A percentile compares a stretch with the other conserved stretches of the same genome.
These are phyloP conservation scores for Zanthoxylum bungeanum DNA, from an alignment of 345 rosid species.

Conservation along the genomic window DNA sequence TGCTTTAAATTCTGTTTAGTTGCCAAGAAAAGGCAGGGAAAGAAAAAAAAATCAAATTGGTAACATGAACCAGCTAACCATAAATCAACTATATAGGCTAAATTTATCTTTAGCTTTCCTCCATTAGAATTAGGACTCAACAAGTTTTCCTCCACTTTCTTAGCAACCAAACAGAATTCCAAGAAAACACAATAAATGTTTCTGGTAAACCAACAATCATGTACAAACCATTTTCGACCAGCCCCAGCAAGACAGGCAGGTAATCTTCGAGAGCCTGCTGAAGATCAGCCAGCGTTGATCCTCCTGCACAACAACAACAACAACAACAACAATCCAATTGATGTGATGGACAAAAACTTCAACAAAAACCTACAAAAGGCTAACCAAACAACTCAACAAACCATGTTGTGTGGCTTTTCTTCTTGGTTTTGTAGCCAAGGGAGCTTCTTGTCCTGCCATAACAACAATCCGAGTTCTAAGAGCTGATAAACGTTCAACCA, in stretches of 20 bases:
- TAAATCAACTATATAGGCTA: background rate
- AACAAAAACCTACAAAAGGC: background rate
- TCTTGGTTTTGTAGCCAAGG: conserved; percentile 53
- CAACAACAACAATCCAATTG: background rate
- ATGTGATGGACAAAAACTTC: background rate
- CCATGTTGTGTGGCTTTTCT: conserved; percentile 70
- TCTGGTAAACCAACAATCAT: background rate
- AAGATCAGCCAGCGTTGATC: conserved; percentile 65
- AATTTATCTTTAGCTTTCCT: background rate
- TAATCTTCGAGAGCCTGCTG: conserved; percentile 73
- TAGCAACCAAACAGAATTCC: background rate
- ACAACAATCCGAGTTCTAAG: conserved; percentile 61
- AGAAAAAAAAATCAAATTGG: background rate
- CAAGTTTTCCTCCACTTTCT: background rate
- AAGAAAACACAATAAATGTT: background rate
- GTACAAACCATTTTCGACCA: conserved; percentile 47
- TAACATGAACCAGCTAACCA: background rate
- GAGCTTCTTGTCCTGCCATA: conserved; percentile 72
- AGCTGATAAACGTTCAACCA: conserved; percentile 57
- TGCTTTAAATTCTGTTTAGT: background rate
- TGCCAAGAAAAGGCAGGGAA: background rate
- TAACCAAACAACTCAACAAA: conserved; percentile 13
- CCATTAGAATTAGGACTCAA: background rate
- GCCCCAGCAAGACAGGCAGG: conserved; percentile 56
- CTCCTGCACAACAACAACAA: conserved; percentile 39